Base-by-base conservation (phyloP, 306 rosid species). In the Lagenaria siceraria region DNA sequence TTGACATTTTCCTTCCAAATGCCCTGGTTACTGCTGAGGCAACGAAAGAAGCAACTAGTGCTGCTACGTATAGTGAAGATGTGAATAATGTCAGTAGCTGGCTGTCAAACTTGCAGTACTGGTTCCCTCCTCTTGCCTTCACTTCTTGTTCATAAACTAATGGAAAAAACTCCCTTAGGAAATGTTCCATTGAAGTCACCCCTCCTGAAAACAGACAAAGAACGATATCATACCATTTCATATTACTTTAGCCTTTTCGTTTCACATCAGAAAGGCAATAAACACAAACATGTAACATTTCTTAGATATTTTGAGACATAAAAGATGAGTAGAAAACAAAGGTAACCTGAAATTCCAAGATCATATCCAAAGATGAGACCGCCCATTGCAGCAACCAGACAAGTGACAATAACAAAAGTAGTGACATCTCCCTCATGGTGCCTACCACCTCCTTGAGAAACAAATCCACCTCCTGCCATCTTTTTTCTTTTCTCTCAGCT, bases 311-410 rank as follows among this genome's bases (percentile, higher is more conserved):
- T 38, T 10, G 12, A 46, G 18, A 46, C 17, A 2, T 46, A 12
- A 46, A 5, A 53, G 9, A 5, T 17, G 24, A 48, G 52, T 19
- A 12, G 18, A 33, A 63, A 35, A 35, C 13, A 49, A 9, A 29
- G 6, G 8, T 3, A 68, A 83, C 87, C 87, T 81, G 84, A 79
- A 51, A 83, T 83, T 64, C 86, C 86, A 54, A 84, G 51, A 55
- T 86, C 89, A 33, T 86, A 86, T 40, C 89, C 89, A 49, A 83
- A 83, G 66, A 88, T 70, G 62, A 88, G 88, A 74, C 92, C 92
- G 0, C 88, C 92, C 81, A 71, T 78, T 10, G 88, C 84, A 17
- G 91, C 91, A 36, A 84, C 85, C 40, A 70, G 3, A 51, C 91
- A 88, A 21, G 80, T 78, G 64, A 77, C 6, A 6, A 81, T 18